Evolutionary conservation across 495 filamentous ascomycete species (phyloP).

Genomic region (Clohesyomyces aquaticus): DNA sequence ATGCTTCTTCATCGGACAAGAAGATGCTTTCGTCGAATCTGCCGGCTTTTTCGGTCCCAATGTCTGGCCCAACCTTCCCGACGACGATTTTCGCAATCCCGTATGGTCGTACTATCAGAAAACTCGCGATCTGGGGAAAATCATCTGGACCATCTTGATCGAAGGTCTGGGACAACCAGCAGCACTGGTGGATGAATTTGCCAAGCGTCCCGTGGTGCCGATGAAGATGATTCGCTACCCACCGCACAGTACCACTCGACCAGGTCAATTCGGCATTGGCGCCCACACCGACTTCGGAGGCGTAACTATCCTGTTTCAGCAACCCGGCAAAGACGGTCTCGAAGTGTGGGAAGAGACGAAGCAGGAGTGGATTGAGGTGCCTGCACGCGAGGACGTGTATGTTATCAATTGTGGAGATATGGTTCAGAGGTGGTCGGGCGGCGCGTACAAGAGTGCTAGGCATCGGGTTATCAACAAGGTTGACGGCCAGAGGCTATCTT

Average conservation of each 20-base stretch:
- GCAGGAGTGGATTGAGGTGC: slow-evolving; percentile 49
- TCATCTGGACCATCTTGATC: slow-evolving; percentile 43
- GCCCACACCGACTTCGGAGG: slow-evolving; percentile 51
- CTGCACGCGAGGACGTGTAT: slow-evolving; percentile 47
- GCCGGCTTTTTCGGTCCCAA: slow-evolving; percentile 51
- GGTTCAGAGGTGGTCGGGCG: slow-evolving; percentile 47
- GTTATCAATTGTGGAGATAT: slow-evolving; percentile 56
- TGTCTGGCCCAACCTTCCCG: slow-evolving; percentile 54
- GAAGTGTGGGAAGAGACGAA: slow-evolving; percentile 51
- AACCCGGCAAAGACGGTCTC: slow-evolving; percentile 50
- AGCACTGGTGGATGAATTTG: slow-evolving; percentile 50
- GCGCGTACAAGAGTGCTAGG: slow-evolving; percentile 47
- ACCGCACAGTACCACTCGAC: slow-evolving; percentile 42
- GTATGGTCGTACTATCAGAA: slow-evolving; percentile 55
- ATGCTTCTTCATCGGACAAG: slow-evolving; percentile 48
- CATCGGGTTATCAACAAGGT: slow-evolving; percentile 50
- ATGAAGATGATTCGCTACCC: slow-evolving; percentile 56
- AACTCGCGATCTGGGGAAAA: slow-evolving; percentile 46
- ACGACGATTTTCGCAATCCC: slow-evolving; percentile 52
- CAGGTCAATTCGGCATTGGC: slow-evolving; percentile 52
- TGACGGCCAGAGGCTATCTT: slow-evolving; percentile 43
- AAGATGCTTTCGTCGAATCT: slow-evolving; percentile 39
- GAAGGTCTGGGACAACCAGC: slow-evolving; percentile 47
- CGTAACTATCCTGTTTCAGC: slow-evolving; percentile 52
- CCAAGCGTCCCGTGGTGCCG: slow-evolving; percentile 51